Conservation (phyloP, 2,329 filamentous ascomycete genomes). For the Chaetomium olivaceum region DNA sequence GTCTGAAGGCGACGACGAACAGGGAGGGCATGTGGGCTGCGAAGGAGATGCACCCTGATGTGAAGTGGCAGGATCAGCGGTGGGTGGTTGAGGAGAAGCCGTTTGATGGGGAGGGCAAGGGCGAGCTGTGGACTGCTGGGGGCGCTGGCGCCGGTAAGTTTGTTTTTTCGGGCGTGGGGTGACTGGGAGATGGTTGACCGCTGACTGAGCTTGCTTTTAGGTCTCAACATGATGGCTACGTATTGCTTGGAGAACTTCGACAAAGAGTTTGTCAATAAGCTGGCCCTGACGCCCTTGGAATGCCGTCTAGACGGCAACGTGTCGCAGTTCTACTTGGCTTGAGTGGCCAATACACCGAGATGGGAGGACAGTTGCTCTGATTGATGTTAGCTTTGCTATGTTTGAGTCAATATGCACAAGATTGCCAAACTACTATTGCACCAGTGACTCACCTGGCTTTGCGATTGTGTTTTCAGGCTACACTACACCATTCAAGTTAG, state of each 20-base stretch:
- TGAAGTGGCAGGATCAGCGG: not conserved
- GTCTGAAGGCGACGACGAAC: constrained; percentile 44
- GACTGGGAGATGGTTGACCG: not conserved
- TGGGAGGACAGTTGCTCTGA: too few relatives aligned
- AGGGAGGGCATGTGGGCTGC: constrained; percentile 32
- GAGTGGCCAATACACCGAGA: not conserved
- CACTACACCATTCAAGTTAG: too few relatives aligned
- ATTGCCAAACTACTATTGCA: too few relatives aligned
- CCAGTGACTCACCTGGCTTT: too few relatives aligned
- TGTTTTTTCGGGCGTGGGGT: not conserved
- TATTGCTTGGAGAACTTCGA: constrained; percentile 29
- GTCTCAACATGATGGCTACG: constrained; percentile 1
- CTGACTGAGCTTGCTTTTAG: not conserved
- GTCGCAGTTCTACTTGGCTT: constrained; percentile 23
- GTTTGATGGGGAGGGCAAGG: not conserved
- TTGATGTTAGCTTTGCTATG: too few relatives aligned
- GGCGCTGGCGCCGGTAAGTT: not conserved
- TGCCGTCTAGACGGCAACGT: constrained; percentile 19
- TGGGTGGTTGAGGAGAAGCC: constrained; percentile 1
- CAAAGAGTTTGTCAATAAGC: constrained; percentile 23
- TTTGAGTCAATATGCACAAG: too few relatives aligned
- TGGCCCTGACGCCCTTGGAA: constrained; percentile 24
- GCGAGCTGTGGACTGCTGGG: not conserved
- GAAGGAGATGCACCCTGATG: not conserved
- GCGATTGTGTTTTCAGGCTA: too few relatives aligned